Base-by-base conservation (phyloP, 2,329 filamentous ascomycete species). In the Mollisia scopiformis region DNA sequence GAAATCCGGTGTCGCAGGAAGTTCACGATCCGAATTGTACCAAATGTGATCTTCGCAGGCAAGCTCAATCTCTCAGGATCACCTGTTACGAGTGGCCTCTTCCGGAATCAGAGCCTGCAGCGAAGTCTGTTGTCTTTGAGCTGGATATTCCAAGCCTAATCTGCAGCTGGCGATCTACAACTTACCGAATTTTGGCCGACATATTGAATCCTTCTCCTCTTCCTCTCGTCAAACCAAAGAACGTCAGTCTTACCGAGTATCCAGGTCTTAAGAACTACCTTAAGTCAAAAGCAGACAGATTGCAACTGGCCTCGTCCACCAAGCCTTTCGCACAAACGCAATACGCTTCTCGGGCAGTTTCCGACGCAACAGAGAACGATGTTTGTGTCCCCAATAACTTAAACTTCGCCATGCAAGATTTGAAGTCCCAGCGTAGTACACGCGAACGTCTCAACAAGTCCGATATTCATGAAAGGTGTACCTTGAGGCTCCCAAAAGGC, bases 41-140 rank as follows among this genome's bases (percentile, higher is more conserved):
- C 1, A 77, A 75, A 55, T 86, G 82, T 64, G 1, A 2, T 0
- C 62, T 74, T 0, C 46, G 64, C 2, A 3, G 6, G 0, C 1
- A 70, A n/a, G 82, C 82, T 0, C 49, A 74, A 0, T 1, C 3
- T 0, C 58, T 88, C 0, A 37, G 27, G 0, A 86, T 89, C 7
- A 0, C 43, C 0, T 68, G 84, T 8, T 75, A 84, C 63, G 85
- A 88, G 66, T 87, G 83, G 83, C 84, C 85, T 0, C 72, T 88
- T 0, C 79, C 84, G 30, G 43, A 0, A 1, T n/a, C 23, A 14
- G 39, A 55, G n/a, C 10, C 23, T 13, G 28, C 75, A 11, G 75
- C 76, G 0, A 79, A 82, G 59, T 74, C 81, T 0, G 75, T 77
- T 0, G 74, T 87, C 0, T 88, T 88, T 53, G 85, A 88, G 63